Evolutionary conservation across 1,139 yeast species (phyloP).

Genomic region (Yamadazyma aaseri): DNA sequence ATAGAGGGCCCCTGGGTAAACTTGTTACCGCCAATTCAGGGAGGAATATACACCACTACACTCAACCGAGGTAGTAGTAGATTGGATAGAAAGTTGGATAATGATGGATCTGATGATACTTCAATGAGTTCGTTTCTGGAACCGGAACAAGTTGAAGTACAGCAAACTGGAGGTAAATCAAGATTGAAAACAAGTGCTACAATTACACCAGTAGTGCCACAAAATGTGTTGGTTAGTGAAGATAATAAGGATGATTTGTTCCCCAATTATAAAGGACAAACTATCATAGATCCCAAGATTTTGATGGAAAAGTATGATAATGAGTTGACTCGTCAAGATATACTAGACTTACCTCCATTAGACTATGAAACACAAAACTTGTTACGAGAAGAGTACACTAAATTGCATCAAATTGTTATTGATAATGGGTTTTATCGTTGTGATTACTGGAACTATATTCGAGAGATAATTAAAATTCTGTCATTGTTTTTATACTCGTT

Average conservation of each 20-base stretch:
- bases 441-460: conserved; percentile 65
- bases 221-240: conserved; percentile 37
- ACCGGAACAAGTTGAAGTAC: conserved; percentile 7
- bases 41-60: conserved; percentile 50
- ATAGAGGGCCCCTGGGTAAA: conserved; percentile 68
- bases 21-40: conserved; percentile 85
- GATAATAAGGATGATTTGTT: conserved; percentile 36
- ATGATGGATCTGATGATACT: conserved; percentile 15
- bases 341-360: conserved; percentile 56
- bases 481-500: conserved; percentile 52
- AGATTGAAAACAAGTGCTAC: conserved; percentile 15
- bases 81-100: conserved; percentile 22
- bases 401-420: conserved; percentile 56
- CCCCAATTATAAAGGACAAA: conserved; percentile 31
- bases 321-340: conserved; percentile 50
- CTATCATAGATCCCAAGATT: conserved; percentile 54
- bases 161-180: background rate
- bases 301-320: conserved; percentile 61
- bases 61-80: conserved; percentile 2
- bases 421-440: conserved; percentile 68
- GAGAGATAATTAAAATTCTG: conserved; percentile 63
- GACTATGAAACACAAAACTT: conserved; percentile 65
- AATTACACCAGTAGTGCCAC: conserved; percentile 53
- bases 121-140: conserved; percentile 10
- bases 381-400: conserved; percentile 57